These are phyloP conservation scores for Aspergillus avenaceus DNA, from an alignment of 495 filamentous ascomycete genomes.

Conservation along the genomic window DNA sequence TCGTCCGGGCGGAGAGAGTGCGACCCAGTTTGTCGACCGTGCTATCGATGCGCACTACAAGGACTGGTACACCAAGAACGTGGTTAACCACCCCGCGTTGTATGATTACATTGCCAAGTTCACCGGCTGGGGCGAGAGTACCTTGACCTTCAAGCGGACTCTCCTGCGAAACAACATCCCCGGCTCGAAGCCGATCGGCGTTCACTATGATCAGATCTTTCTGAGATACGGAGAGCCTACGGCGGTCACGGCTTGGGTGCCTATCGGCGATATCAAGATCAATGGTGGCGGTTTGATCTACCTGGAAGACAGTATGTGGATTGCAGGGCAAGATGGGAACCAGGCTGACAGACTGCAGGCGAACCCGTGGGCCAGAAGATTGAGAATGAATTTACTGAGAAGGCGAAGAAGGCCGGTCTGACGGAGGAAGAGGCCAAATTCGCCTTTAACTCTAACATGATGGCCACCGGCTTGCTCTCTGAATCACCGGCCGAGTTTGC, in stretches of 20 bases:
- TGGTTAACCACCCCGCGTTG: conserved; percentile 52
- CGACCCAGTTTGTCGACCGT: conserved; percentile 48
- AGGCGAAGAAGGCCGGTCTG: conserved; percentile 39
- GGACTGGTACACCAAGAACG: conserved; percentile 53
- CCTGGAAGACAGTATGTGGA: conserved; percentile 44
- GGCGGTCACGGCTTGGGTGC: conserved; percentile 60
- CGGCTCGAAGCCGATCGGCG: conserved; percentile 53
- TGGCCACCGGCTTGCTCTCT: conserved; percentile 44
- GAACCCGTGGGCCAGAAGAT: conserved; percentile 38
- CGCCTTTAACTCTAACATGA: conserved; percentile 58
- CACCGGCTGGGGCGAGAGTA: conserved; percentile 51
- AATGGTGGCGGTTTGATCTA: conserved; percentile 61
- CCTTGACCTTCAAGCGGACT: conserved; percentile 42
- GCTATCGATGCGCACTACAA: conserved; percentile 54
- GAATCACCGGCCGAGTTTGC: conserved; percentile 44
- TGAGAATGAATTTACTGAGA: conserved; percentile 45
- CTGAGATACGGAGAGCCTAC: conserved; percentile 54
- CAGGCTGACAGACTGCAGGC: conserved; percentile 16
- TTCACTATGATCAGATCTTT: conserved; percentile 67
- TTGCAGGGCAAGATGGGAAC: not conserved
- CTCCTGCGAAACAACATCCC: conserved; percentile 58
- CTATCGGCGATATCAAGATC: conserved; percentile 55
- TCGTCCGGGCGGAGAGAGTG: conserved; percentile 39
- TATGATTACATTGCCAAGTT: conserved; percentile 49
- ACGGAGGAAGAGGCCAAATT: conserved; percentile 47